phyloP scores from a whole-genome alignment of 805 yeast species.

The Starmerella scarabaei region DNA sequence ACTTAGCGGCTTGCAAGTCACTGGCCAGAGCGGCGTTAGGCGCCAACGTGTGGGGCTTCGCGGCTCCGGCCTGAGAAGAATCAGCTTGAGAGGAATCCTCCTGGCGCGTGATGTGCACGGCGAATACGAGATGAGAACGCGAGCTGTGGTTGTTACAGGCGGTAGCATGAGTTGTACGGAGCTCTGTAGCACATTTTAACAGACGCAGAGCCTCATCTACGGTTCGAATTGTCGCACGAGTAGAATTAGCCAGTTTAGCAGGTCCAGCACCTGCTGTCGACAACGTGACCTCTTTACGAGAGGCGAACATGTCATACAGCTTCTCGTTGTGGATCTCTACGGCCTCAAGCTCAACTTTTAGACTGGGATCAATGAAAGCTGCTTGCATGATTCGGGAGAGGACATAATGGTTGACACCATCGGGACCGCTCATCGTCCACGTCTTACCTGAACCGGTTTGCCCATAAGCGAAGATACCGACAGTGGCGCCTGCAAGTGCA shows the following conservation, averaged over 20 bases:
- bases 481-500: slow-evolving; percentile 78
- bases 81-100: too few species aligned
- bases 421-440: slow-evolving; percentile 63
- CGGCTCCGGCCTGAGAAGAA: too few species aligned
- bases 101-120: slow-evolving; percentile 40
- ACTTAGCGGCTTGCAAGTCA: slow-evolving; percentile 28
- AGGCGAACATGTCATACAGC: too few species aligned
- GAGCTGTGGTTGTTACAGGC: slow-evolving; percentile 73
- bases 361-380: slow-evolving; percentile 34
- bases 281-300: too few species aligned
- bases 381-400: slow-evolving; percentile 55
- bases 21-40: slow-evolving; percentile 29
- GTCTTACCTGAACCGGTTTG: slow-evolving; percentile 97
- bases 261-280: too few species aligned
- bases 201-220: slow-evolving; percentile 39
- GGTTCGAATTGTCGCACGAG: slow-evolving; percentile 35
- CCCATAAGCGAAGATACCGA: slow-evolving; percentile 92
- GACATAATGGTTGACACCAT: slow-evolving; percentile 76
- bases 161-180: slow-evolving; percentile 72
- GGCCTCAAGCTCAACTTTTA: slow-evolving; percentile 49
- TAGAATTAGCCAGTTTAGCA: slow-evolving; percentile 51
- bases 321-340: slow-evolving; percentile 86
- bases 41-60: too few species aligned
- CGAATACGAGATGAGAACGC: slow-evolving; percentile 78
- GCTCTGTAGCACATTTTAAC: slow-evolving; percentile 42